A percentile compares a stretch with the other conserved stretches of the same genome.
Evolutionary conservation across 805 yeast genomes (phyloP).

Genomic region (Danielozyma ontarioensis): DNA sequence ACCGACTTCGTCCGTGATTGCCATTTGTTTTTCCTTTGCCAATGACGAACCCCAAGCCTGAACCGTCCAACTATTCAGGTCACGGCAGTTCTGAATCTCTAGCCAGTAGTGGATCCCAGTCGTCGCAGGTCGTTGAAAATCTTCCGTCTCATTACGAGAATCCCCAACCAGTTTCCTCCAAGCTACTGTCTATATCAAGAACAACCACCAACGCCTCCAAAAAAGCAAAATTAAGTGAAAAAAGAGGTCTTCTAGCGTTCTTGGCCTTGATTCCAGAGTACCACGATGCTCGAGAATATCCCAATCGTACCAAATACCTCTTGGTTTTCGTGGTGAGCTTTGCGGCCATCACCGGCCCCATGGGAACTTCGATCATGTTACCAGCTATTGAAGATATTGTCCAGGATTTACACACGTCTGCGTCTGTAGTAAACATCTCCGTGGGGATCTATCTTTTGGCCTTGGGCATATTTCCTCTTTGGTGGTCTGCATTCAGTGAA

Average conservation of each 20-base stretch:
- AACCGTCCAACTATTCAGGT: too few species aligned
- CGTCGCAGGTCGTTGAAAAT: too few species aligned
- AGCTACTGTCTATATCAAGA: too few species aligned
- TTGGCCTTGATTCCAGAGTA: slow-evolving; percentile 63
- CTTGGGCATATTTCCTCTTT: slow-evolving; percentile 74
- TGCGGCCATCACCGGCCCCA: slow-evolving; percentile 79
- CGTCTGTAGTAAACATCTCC: slow-evolving; percentile 63
- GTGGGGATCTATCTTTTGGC: slow-evolving; percentile 75
- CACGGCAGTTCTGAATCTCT: too few species aligned
- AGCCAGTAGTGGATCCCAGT: too few species aligned
- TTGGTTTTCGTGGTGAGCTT: slow-evolving; percentile 63
- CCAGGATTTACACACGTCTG: slow-evolving; percentile 48
- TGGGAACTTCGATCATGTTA: slow-evolving; percentile 80
- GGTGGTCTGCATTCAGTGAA: slow-evolving; percentile 87
- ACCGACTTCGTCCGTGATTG: too few species aligned
- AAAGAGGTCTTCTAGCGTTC: slow-evolving; percentile 56
- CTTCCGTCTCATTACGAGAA: too few species aligned
- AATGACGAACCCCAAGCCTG: too few species aligned
- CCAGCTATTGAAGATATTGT: slow-evolving; percentile 70
- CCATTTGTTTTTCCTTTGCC: too few species aligned
- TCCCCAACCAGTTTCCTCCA: too few species aligned
- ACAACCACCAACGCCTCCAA: too few species aligned
- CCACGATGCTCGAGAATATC: slow-evolving; percentile 64
- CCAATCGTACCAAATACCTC: slow-evolving; percentile 42
- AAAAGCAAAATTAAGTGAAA: slow-evolving; percentile 15